These are phyloP conservation scores for Coniochaeta hoffmannii DNA, from an alignment of 2,329 filamentous ascomycete genomes.

Conservation along the genomic window DNA sequence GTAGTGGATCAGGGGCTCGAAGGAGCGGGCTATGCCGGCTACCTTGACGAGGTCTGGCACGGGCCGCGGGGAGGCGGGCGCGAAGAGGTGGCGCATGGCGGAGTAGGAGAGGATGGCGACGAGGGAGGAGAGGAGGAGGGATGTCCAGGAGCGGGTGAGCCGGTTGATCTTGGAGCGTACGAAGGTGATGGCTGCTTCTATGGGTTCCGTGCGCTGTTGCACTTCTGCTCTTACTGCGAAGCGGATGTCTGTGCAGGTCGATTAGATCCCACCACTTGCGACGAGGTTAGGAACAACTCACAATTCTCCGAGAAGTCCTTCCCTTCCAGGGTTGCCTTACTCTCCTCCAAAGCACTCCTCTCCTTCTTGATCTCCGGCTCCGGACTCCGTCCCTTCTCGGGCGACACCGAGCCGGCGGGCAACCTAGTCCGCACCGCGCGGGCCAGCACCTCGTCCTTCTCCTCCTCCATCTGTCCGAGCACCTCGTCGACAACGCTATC, in stretches of 20 bases:
- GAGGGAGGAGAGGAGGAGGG: constrained; percentile 54
- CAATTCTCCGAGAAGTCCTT: constrained; percentile 39
- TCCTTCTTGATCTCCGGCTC: constrained; percentile 24
- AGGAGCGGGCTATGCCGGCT: constrained; percentile 79
- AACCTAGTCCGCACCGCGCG: constrained; percentile 47
- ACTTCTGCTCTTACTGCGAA: constrained; percentile 84
- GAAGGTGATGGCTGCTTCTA: constrained; percentile 64
- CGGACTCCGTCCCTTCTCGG: constrained; percentile 45
- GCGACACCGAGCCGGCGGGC: constrained; percentile 48
- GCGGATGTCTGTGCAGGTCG: constrained; percentile 59
- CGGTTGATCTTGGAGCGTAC: constrained; percentile 51
- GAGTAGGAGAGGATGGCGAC: constrained; percentile 58
- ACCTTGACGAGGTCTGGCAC: constrained; percentile 87
- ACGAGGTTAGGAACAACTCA: constrained; percentile 24
- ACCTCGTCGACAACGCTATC: constrained; percentile 28
- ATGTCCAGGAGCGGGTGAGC: constrained; percentile 63
- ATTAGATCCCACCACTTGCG: constrained; percentile 13
- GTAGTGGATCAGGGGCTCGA: constrained; percentile 92
- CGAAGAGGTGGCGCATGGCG: constrained; percentile 57
- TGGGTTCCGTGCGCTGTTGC: constrained; percentile 76
- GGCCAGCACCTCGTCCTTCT: constrained; percentile 34
- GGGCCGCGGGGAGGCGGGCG: constrained; percentile 58
- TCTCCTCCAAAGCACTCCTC: constrained; percentile 24
- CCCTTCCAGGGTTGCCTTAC: constrained; percentile 17
- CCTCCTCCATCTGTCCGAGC: constrained; percentile 21